These are phyloP conservation scores for Aspergillus ustus DNA, from an alignment of 2,329 filamentous ascomycete species.

Conservation along the genomic window DNA sequence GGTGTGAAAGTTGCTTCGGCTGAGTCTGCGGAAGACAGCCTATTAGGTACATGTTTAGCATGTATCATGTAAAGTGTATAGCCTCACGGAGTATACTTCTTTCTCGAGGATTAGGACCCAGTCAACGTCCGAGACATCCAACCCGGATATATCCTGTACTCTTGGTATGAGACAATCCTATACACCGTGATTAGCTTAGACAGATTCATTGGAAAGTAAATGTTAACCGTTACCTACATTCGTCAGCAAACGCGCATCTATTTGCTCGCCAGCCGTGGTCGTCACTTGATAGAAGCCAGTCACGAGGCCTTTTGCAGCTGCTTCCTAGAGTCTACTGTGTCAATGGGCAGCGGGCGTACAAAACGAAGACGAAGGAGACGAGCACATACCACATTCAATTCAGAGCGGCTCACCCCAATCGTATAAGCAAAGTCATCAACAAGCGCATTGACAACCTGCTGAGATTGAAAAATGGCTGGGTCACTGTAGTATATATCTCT, in stretches of 20 bases:
- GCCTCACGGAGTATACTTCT: constrained; percentile 51
- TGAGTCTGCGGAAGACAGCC: constrained; percentile 65
- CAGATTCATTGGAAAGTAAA: neutral
- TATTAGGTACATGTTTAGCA: constrained; percentile 28
- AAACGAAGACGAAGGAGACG: neutral
- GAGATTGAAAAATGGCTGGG: constrained; percentile 62
- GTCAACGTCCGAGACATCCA: constrained; percentile 52
- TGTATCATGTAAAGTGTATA: neutral
- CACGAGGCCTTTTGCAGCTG: constrained; percentile 50
- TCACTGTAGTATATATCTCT: constrained; percentile 70
- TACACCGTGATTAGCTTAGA: neutral
- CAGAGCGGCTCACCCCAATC: constrained; percentile 58
- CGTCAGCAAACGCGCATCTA: constrained; percentile 35
- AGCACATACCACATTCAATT: constrained; percentile 61
- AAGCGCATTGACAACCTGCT: constrained; percentile 61
- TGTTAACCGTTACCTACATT: constrained; percentile 27
- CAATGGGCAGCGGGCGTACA: neutral
- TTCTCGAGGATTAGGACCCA: constrained; percentile 69
- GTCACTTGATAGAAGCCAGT: constrained; percentile 39
- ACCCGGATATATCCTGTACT: constrained; percentile 47
- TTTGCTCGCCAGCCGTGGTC: constrained; percentile 21
- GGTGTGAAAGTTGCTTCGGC: constrained; percentile 53
- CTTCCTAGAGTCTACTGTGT: constrained; percentile 36
- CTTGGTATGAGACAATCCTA: constrained; percentile 61
- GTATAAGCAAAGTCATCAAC: constrained; percentile 67